phyloP scores from a whole-genome alignment of 2,329 filamentous ascomycete genomes.

The Gnomoniopsis sp. region DNA sequence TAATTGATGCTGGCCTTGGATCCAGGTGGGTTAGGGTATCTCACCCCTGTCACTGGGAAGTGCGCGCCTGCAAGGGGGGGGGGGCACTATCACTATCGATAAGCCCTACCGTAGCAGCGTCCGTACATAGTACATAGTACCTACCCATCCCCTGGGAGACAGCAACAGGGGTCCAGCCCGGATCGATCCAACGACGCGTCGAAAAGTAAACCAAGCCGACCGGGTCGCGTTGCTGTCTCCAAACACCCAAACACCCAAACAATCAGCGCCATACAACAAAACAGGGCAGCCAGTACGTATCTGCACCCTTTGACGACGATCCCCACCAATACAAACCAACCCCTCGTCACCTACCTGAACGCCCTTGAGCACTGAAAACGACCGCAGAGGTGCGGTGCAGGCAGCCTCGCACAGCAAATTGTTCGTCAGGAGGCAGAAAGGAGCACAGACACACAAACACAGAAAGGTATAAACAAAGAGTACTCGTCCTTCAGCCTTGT shows the following conservation, averaged over 20 bases:
- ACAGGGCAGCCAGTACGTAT: too few species aligned
- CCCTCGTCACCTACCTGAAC: not conserved
- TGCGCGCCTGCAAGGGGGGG: too few species aligned
- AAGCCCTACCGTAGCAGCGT: not conserved
- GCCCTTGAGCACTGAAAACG: not conserved
- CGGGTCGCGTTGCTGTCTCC: not conserved
- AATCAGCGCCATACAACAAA: too few species aligned
- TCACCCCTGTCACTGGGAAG: too few species aligned
- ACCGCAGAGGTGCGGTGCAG: not conserved
- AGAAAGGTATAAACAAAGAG: not conserved
- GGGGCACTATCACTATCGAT: not conserved
- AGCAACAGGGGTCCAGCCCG: not conserved
- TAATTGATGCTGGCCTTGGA: too few species aligned
- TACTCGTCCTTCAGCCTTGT: not conserved
- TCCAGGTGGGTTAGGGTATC: too few species aligned
- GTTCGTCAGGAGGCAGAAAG: not conserved
- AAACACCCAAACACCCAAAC: not conserved
- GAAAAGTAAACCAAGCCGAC: conserved; percentile 2
- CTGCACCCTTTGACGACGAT: not conserved
- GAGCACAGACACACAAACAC: not conserved
- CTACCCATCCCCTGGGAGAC: conserved; percentile 1
- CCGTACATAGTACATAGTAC: too few species aligned
- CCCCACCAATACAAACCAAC: not conserved
- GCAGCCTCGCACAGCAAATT: not conserved
- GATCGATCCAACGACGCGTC: conserved; percentile 3